phyloP scores from a whole-genome alignment of 306 rosid genomes.

The Sophora flavescens region DNA sequence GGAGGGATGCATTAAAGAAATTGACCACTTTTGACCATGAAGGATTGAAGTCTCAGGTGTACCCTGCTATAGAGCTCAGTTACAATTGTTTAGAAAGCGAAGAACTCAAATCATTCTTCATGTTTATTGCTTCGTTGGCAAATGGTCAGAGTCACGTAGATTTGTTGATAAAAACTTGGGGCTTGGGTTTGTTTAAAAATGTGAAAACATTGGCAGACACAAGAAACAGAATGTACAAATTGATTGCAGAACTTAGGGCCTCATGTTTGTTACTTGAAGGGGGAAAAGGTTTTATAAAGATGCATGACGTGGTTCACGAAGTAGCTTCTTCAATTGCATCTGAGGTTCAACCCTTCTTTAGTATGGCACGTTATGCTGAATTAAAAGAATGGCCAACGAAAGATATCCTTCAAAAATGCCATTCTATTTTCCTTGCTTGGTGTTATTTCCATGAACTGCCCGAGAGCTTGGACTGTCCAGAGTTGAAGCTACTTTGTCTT shows the following conservation, averaged over 20 bases:
- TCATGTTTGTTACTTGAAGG: not conserved
- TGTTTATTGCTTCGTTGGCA: constrained; percentile 21
- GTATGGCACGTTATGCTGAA: too few species aligned
- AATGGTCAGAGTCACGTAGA: too few species aligned
- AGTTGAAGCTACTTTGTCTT: not conserved
- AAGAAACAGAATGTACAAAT: not conserved
- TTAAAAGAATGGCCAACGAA: not conserved
- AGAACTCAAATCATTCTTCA: not conserved
- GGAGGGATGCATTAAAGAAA: constrained; percentile 11
- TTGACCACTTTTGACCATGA: not conserved
- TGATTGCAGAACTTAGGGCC: not conserved
- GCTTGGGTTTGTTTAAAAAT: too few species aligned
- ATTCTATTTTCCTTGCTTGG: not conserved
- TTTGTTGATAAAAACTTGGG: too few species aligned
- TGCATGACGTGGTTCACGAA: constrained; percentile 2
- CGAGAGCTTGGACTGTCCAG: not conserved
- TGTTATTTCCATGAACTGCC: not conserved
- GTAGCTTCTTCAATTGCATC: not conserved
- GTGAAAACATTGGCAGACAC: too few species aligned
- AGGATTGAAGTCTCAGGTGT: not conserved
- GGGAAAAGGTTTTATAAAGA: not conserved
- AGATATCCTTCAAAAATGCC: not conserved
- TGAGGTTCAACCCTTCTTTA: not conserved
- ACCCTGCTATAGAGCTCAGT: not conserved
- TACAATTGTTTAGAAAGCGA: not conserved